These are phyloP conservation scores for Aspergillus pseudoterreus DNA, from an alignment of 2,329 filamentous ascomycete genomes.

Conservation along the genomic window DNA sequence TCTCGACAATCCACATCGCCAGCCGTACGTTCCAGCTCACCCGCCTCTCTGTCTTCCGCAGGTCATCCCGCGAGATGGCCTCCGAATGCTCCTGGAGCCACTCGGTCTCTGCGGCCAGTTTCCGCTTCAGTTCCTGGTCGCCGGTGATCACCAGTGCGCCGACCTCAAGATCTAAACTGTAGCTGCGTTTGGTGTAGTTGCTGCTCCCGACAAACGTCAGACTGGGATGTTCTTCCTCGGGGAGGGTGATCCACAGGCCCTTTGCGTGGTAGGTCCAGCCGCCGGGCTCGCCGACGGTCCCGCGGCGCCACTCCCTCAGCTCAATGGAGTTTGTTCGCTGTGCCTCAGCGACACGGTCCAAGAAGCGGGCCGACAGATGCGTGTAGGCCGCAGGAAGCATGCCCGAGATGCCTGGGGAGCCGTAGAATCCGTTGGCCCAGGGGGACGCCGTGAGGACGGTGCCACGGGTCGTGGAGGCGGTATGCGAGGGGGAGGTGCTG, in stretches of 20 bases:
- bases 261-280: constrained; percentile 99
- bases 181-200: constrained; percentile 94
- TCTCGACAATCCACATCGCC: constrained; percentile 89
- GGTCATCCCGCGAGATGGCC: constrained; percentile 69
- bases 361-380: constrained; percentile 76
- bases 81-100: constrained; percentile 74
- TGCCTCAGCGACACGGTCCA: constrained; percentile 58
- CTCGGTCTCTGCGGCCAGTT: constrained; percentile 73
- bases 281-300: constrained; percentile 72
- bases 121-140: constrained; percentile 66
- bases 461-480: constrained; percentile 50
- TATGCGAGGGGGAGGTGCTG: constrained; percentile 50
- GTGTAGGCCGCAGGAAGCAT: constrained; percentile 92
- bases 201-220: constrained; percentile 85
- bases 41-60: constrained; percentile 74
- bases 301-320: constrained; percentile 83
- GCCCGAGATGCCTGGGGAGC: constrained; percentile 80
- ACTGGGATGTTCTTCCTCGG: constrained; percentile 60
- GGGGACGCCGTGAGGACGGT: constrained; percentile 90
- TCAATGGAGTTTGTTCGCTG: constrained; percentile 58
- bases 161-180: constrained; percentile 85
- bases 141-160: constrained; percentile 81
- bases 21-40: constrained; percentile 81
- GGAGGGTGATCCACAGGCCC: constrained; percentile 78
- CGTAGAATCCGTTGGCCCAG: constrained; percentile 92